A percentile compares a stretch with the other conserved stretches of the same genome.
phyloP scores from a whole-genome alignment of 2,329 filamentous ascomycete species.

The Sphaerulina musiva region DNA sequence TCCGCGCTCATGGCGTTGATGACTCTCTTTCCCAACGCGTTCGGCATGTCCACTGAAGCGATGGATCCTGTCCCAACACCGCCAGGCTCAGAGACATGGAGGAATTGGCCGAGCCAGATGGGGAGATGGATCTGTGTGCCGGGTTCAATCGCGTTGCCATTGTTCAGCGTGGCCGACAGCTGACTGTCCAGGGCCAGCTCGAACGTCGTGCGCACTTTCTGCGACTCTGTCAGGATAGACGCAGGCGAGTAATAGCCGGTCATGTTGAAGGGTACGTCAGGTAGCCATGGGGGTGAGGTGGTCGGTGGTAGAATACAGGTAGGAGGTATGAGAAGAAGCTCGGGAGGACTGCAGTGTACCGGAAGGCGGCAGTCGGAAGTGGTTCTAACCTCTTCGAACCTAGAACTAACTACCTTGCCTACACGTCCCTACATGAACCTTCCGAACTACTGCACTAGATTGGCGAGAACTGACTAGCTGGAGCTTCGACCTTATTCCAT shows the following conservation, averaged over 20 bases:
- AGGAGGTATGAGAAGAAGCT: too few species aligned
- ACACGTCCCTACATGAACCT: too few species aligned
- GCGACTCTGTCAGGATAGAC: constrained; percentile 76
- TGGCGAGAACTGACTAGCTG: too few species aligned
- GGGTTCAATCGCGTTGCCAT: constrained; percentile 64
- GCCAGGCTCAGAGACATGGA: constrained; percentile 56
- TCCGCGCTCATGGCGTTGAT: constrained; percentile 88
- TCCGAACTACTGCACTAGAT: too few species aligned
- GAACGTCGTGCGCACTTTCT: constrained; percentile 95
- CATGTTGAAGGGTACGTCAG: constrained; percentile 15
- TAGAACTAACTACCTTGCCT: too few species aligned
- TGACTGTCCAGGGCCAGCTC: constrained; percentile 83
- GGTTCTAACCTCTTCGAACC: too few species aligned
- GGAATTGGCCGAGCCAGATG: constrained; percentile 91
- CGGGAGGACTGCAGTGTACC: too few species aligned
- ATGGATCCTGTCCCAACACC: constrained; percentile 48
- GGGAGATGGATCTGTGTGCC: constrained; percentile 77
- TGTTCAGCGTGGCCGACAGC: constrained; percentile 77
- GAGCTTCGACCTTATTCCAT: too few species aligned
- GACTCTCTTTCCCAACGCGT: constrained; percentile 69
- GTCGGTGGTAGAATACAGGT: too few species aligned
- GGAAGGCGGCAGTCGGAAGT: too few species aligned
- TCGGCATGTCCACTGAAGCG: constrained; percentile 73
- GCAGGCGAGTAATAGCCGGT: constrained; percentile 76
- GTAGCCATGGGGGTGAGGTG: too few species aligned